Evolutionary conservation across 768 basidiomycete species (phyloP).

Genomic region (Lentinula sp.): DNA sequence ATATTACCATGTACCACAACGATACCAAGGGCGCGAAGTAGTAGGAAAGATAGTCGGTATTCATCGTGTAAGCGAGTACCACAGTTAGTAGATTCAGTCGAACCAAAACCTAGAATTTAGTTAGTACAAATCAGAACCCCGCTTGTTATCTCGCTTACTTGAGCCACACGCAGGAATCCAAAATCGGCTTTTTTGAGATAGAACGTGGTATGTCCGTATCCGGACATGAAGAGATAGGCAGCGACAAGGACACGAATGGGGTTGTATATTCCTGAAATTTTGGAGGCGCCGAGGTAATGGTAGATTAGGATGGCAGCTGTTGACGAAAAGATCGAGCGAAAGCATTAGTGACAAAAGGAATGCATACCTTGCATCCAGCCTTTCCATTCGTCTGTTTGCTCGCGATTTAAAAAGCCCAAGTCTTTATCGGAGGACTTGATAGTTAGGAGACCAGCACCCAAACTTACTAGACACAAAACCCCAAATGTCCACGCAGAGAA

Average conservation of each 20-base stretch:
- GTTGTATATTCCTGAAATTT: conserved; percentile 90
- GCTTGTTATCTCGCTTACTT: conserved; percentile 33
- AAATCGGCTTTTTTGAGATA: conserved; percentile 90
- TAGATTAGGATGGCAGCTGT: conserved; percentile 87
- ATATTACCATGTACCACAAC: conserved; percentile 87
- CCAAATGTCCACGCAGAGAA: conserved; percentile 67
- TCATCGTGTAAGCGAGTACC: conserved; percentile 82
- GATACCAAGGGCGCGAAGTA: conserved; percentile 90
- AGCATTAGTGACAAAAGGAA: background rate
- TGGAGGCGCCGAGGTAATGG: conserved; percentile 87
- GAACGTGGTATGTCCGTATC: conserved; percentile 85
- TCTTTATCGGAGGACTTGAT: conserved; percentile 74
- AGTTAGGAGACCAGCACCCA: conserved; percentile 57
- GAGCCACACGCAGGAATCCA: conserved; percentile 69
- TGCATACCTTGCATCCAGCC: conserved; percentile 94
- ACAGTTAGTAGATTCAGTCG: conserved; percentile 82
- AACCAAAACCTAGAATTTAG: conserved; percentile 52
- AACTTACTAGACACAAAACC: conserved; percentile 44
- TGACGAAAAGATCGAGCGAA: conserved; percentile 4
- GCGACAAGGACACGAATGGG: conserved; percentile 85
- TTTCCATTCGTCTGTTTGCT: conserved; percentile 97
- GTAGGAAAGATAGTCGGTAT: conserved; percentile 87
- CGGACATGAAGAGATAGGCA: conserved; percentile 89
- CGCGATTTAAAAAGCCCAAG: conserved; percentile 82
- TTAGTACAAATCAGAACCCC: conserved; percentile 5